These are phyloP conservation scores for Cladophialophora exuberans DNA, from an alignment of 2,329 filamentous ascomycete genomes.

Conservation along the genomic window DNA sequence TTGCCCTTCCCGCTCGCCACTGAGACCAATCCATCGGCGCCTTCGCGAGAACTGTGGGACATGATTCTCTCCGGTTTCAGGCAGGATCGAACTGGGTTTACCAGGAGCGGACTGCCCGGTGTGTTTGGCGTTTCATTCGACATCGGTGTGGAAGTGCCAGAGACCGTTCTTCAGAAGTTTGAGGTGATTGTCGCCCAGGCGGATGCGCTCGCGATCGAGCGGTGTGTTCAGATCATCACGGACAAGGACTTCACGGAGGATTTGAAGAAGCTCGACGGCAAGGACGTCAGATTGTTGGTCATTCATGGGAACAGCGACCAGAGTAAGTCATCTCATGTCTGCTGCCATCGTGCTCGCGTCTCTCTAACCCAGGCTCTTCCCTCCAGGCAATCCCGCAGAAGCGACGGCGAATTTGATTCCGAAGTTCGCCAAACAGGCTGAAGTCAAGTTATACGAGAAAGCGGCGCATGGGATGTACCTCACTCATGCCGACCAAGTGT, in stretches of 20 bases:
- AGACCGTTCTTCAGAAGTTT: conserved; percentile 30
- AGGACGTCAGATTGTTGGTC: conserved; percentile 32
- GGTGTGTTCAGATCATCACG: conserved; percentile 37
- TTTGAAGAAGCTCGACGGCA: conserved; percentile 26
- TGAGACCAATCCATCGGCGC: conserved; percentile 32
- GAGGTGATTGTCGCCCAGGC: conserved; percentile 34
- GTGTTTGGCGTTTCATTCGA: conserved; percentile 33
- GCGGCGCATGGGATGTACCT: conserved; percentile 36
- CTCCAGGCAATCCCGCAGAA: conserved; percentile 33
- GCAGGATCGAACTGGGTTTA: conserved; percentile 30
- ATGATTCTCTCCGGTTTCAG: conserved; percentile 34
- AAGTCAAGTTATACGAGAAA: conserved; percentile 37
- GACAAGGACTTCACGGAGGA: conserved; percentile 35
- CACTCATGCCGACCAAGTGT: conserved; percentile 24
- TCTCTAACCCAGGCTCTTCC: neutral
- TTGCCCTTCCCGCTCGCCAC: conserved; percentile 33
- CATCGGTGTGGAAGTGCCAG: conserved; percentile 28
- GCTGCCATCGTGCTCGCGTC: neutral
- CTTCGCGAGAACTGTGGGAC: conserved; percentile 35
- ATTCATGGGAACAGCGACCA: conserved; percentile 38
- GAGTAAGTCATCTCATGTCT: conserved; percentile 18
- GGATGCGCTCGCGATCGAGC: conserved; percentile 36
- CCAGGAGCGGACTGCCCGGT: conserved; percentile 28
- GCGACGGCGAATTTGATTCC: conserved; percentile 32
- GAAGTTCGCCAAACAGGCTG: conserved; percentile 31